phyloP scores from a whole-genome alignment of 768 basidiomycete genomes.

The Boletus pseudopeckii region DNA sequence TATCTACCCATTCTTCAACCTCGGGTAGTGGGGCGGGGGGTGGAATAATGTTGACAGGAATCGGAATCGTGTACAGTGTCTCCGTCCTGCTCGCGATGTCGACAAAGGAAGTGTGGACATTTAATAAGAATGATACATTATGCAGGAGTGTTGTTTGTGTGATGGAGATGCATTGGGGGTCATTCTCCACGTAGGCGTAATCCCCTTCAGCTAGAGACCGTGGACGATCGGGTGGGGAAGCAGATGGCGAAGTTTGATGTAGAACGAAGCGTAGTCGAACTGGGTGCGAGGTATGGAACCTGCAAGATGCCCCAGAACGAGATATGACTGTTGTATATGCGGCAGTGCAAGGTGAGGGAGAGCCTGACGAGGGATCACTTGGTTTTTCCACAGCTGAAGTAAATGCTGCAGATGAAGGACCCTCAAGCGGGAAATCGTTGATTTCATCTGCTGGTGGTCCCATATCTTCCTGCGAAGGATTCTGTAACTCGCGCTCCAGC shows the following conservation, averaged over 20 bases:
- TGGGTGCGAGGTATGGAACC: constrained; percentile 75
- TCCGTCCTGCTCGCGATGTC: constrained; percentile 67
- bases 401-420: constrained; percentile 30
- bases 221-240: constrained; percentile 47
- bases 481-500: constrained; percentile 31
- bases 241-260: constrained; percentile 54
- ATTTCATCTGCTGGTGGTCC: constrained; percentile 12
- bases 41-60: constrained; percentile 71
- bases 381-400: constrained; percentile 27
- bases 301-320: constrained; percentile 87
- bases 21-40: constrained; percentile 77
- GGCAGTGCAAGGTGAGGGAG: constrained; percentile 38
- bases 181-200: constrained; percentile 49
- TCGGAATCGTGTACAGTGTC: constrained; percentile 55
- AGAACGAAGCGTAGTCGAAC: constrained; percentile 80
- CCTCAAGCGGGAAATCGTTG: constrained; percentile 23
- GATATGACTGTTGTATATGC: constrained; percentile 60
- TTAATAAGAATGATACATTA: constrained; percentile 72
- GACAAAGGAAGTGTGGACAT: constrained; percentile 74
- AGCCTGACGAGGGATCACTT: constrained; percentile 38
- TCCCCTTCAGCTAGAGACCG: constrained; percentile 42
- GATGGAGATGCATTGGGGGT: constrained; percentile 68
- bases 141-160: constrained; percentile 83
- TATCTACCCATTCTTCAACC: constrained; percentile 66
- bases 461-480: constrained; percentile 22